Evolutionary conservation across 768 basidiomycete genomes (phyloP), one percentile per base, ranked within the genome.

Genomic region (Agaricus subrufescens): DNA sequence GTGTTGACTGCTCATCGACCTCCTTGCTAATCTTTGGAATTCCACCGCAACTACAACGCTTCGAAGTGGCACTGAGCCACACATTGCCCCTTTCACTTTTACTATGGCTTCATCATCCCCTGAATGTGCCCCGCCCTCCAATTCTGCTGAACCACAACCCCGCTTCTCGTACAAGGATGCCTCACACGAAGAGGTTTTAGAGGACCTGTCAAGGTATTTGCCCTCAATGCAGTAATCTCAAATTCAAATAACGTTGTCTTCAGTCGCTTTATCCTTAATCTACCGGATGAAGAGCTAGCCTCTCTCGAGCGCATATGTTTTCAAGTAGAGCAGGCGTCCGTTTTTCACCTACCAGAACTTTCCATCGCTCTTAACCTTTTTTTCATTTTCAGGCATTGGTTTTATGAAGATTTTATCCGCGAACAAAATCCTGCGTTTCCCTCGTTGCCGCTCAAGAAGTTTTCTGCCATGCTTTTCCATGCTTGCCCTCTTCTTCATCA

Each of bases 311-410:
- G 97, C 58, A 85, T 98, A 63, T 98, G 93, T 74, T 99, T 98
- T 74, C 96, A 98, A 73, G 92, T 98, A 58, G 97, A 99, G 71
- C 95, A 98, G 80, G 97, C 96, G 93, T 98, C 68, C 65, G 94
- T 79, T 37, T 31, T 60, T 46, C 57, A 34, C 38, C 55, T 34
- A 44, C 8, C 26, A 47, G 31, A 45, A 37, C 48, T 45, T 52
- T 60, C 39, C 49, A 47, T 59, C 43, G 19, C 26, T 49, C 34
- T 56, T 57, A 38, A 44, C 58, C 46, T 55, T 60, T 51, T 54
- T 51, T 54, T 29, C 46, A 61, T 61, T 60, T 58, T 8, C 66
- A 97, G 95, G n/a, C 96, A 98, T 69, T 99, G 96, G 96, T 99
- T 92, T 71, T 99, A 99, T 65, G 97, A 98, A 76, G 97, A 99